Conservation (phyloP, 2,329 filamentous ascomycete genomes). For the Hypocreales sp. region DNA sequence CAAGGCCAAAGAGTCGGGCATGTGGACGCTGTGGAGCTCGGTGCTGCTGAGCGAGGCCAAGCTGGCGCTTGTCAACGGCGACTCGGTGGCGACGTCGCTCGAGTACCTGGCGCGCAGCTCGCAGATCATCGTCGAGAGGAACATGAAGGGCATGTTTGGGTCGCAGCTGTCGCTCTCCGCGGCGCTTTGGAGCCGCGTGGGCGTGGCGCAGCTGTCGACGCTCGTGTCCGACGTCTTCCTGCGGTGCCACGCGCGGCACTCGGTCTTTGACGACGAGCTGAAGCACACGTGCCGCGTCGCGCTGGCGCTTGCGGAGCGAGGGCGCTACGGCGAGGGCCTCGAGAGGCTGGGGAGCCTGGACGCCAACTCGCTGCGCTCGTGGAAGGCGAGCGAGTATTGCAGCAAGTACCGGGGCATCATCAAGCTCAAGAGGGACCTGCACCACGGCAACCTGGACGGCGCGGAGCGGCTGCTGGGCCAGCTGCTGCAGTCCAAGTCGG, state of each 20-base stretch:
- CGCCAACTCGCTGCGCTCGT: slow-evolving; percentile 46
- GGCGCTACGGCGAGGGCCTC: slow-evolving; percentile 55
- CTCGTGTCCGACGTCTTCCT: slow-evolving; percentile 60
- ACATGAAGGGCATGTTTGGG: slow-evolving; percentile 57
- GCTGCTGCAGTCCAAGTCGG: slow-evolving; percentile 32
- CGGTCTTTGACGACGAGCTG: slow-evolving; percentile 60
- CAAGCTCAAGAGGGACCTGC: slow-evolving; percentile 46
- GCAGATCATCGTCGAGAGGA: slow-evolving; percentile 64
- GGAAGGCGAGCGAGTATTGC: slow-evolving; percentile 66
- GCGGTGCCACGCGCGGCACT: slow-evolving; percentile 46
- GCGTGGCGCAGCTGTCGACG: slow-evolving; percentile 38
- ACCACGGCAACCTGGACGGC: slow-evolving; percentile 34
- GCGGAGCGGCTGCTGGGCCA: slow-evolving; percentile 34
- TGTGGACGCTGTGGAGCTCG: slow-evolving; percentile 73
- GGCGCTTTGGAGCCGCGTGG: slow-evolving; percentile 62
- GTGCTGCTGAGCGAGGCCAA: slow-evolving; percentile 78
- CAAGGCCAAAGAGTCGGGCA: slow-evolving; percentile 73
- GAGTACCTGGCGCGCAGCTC: slow-evolving; percentile 73
- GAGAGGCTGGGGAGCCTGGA: slow-evolving; percentile 28
- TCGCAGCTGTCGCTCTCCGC: slow-evolving; percentile 58
- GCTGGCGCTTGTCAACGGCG: slow-evolving; percentile 56
- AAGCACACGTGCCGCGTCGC: slow-evolving; percentile 59
- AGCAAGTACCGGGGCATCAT: slow-evolving; percentile 51
- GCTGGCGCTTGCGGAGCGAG: slow-evolving; percentile 41
- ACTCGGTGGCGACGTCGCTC: slow-evolving; percentile 45